Conservation (phyloP, 176 grass and related monocot species). For the Raddia distichophylla region DNA sequence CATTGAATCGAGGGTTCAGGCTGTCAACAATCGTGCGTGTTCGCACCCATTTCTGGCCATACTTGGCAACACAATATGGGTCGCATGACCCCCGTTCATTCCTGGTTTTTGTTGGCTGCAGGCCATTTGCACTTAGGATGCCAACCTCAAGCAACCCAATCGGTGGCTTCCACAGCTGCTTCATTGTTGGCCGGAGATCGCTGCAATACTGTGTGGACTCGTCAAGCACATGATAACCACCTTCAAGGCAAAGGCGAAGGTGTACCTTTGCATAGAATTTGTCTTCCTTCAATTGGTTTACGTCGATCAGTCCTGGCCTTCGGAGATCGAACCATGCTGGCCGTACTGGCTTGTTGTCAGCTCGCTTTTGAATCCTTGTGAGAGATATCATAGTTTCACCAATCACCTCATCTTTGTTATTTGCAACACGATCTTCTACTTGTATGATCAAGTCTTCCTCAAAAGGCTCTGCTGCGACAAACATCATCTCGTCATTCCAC, state of each 20-base stretch:
- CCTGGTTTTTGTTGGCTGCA: conserved; percentile 71
- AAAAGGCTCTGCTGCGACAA: conserved; percentile 89
- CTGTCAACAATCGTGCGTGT: conserved; percentile 76
- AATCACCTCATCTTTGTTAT: conserved; percentile 76
- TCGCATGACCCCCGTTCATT: conserved; percentile 68
- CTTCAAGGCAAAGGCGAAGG: conserved; percentile 68
- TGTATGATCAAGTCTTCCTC: conserved; percentile 75
- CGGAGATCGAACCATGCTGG: conserved; percentile 69
- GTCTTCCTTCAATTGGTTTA: conserved; percentile 80
- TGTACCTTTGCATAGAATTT: conserved; percentile 79
- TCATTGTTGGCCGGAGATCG: conserved; percentile 89
- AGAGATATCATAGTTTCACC: conserved; percentile 50
- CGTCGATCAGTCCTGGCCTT: conserved; percentile 54
- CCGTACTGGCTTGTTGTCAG: conserved; percentile 54
- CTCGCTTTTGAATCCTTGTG: conserved; percentile 47
- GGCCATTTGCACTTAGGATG: conserved; percentile 70
- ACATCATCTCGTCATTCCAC: conserved; percentile 88
- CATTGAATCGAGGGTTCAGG: conserved; percentile 79
- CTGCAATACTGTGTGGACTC: conserved; percentile 89
- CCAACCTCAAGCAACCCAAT: conserved; percentile 92
- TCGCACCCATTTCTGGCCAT: conserved; percentile 92
- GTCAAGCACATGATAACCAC: conserved; percentile 94
- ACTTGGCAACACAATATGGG: conserved; percentile 94
- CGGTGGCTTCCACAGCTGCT: conserved; percentile 84
- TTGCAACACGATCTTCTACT: conserved; percentile 65